Percentiles rank a stretch among this genome's conserved stretches.
Evolutionary conservation across 495 filamentous ascomycete genomes (phyloP).

Genomic region (Elasticomyces elasticus): DNA sequence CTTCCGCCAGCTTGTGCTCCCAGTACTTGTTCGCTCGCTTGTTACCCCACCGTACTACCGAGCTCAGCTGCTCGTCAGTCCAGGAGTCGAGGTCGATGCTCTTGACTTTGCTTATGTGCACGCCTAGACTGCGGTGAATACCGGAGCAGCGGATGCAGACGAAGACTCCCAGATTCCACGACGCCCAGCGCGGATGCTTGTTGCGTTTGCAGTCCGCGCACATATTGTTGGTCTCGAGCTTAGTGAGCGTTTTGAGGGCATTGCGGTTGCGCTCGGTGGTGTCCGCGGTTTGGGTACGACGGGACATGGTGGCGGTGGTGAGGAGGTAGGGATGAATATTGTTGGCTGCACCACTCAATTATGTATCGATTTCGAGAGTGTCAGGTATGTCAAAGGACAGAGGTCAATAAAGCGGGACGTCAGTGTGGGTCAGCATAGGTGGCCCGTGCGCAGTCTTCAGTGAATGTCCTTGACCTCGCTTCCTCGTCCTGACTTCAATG

Average conservation of each 20-base stretch:
- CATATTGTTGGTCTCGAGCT: conserved; percentile 85
- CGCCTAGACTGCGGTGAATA: conserved; percentile 97
- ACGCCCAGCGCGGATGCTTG: conserved; percentile 97
- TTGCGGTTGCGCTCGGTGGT: conserved; percentile 80
- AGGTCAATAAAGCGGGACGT: no score
- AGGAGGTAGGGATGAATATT: no score
- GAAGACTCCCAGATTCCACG: conserved; percentile 93
- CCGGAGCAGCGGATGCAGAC: conserved; percentile 96
- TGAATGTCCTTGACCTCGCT: no score
- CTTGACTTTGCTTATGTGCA: conserved; percentile 95
- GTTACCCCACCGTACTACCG: conserved; percentile 90
- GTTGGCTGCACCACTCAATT: not conserved
- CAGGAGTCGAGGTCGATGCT: conserved; percentile 95
- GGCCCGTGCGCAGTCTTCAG: no score
- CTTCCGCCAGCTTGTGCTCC: conserved; percentile 86
- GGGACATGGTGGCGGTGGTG: conserved; percentile 79
- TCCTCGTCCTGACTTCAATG: no score
- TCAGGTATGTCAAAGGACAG: not conserved
- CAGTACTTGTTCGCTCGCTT: conserved; percentile 93
- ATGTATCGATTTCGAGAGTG: not conserved
- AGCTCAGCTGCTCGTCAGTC: conserved; percentile 95
- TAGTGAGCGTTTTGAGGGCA: conserved; percentile 84
- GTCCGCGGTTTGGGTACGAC: conserved; percentile 69
- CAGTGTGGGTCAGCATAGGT: no score
- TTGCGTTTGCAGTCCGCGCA: conserved; percentile 99